phyloP scores from a whole-genome alignment of 805 yeast genomes.

The Myxozyma monticola region DNA sequence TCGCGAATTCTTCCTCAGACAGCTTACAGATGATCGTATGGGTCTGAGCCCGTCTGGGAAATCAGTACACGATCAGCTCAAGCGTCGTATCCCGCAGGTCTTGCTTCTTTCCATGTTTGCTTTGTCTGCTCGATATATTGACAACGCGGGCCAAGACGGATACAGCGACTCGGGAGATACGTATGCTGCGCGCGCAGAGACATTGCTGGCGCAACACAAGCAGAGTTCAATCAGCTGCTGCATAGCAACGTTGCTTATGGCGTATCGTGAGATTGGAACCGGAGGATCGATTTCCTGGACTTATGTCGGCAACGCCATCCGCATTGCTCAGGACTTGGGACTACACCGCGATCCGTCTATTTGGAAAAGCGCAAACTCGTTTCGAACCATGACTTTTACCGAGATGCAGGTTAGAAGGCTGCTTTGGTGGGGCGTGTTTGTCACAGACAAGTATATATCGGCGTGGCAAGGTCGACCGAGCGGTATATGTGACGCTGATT shows the following conservation, averaged over 20 bases:
- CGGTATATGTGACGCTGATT: background rate
- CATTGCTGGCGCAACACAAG: constrained; percentile 3
- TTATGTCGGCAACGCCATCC: constrained; percentile 3
- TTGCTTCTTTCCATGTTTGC: constrained; percentile 3
- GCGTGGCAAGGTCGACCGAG: constrained; percentile 8
- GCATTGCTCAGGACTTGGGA: constrained; percentile 9
- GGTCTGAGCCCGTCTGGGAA: background rate
- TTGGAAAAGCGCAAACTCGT: background rate
- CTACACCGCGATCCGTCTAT: constrained; percentile 5
- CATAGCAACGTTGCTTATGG: constrained; percentile 1
- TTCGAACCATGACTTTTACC: background rate
- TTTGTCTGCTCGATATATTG: constrained; percentile 4
- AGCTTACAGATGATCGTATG: constrained; percentile 1
- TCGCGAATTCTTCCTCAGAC: background rate
- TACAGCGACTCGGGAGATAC: constrained; percentile 5
- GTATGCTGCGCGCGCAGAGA: constrained; percentile 1
- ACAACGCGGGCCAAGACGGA: background rate
- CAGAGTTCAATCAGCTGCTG: constrained; percentile 3
- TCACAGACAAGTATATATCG: constrained; percentile 1
- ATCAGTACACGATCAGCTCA: constrained; percentile 1
- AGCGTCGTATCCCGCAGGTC: constrained; percentile 7
- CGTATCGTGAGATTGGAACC: constrained; percentile 2
- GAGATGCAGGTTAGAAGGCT: constrained; percentile 3
- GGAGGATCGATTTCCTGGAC: constrained; percentile 6
- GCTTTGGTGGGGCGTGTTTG: constrained; percentile 5